Evolutionary conservation across 495 filamentous ascomycete genomes (phyloP).

Genomic region (Usnea hakonensis): DNA sequence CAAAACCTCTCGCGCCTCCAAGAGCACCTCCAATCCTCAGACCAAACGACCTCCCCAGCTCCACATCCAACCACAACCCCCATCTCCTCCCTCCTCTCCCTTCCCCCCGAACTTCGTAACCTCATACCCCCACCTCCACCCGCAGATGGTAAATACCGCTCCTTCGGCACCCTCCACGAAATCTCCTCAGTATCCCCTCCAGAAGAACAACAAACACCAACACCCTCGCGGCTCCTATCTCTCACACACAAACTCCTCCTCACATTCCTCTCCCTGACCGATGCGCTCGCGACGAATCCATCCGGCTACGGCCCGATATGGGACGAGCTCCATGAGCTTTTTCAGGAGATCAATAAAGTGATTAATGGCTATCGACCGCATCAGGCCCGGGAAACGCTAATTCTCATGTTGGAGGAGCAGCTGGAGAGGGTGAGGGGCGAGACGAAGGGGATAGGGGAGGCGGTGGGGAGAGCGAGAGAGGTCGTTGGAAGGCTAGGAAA

Average conservation of each 20-base stretch:
- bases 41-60: slow-evolving; percentile 31
- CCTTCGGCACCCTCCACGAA: slow-evolving; percentile 62
- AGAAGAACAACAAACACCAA: slow-evolving; percentile 46
- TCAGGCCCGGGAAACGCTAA: slow-evolving; percentile 85
- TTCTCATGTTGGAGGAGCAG: slow-evolving; percentile 86
- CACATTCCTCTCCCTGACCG: slow-evolving; percentile 75
- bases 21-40: slow-evolving; percentile 37
- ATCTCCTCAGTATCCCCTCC: slow-evolving; percentile 59
- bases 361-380: slow-evolving; percentile 94
- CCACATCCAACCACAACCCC: slow-evolving; percentile 4
- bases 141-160: slow-evolving; percentile 57
- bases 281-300: slow-evolving; percentile 58
- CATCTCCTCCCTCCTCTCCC: slow-evolving; percentile 40
- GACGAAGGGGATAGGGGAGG: slow-evolving; percentile 43
- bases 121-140: slow-evolving; percentile 77
- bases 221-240: slow-evolving; percentile 60
- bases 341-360: slow-evolving; percentile 82
- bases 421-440: slow-evolving; percentile 66
- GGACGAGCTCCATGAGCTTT: slow-evolving; percentile 64
- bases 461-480: slow-evolving; percentile 61
- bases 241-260: slow-evolving; percentile 75
- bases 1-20: slow-evolving; percentile 66
- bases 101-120: slow-evolving; percentile 67
- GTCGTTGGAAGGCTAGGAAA: slow-evolving; percentile 59
- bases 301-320: slow-evolving; percentile 56